Conservation (phyloP, 495 filamentous ascomycete species). For the Neurospora sp. region DNA sequence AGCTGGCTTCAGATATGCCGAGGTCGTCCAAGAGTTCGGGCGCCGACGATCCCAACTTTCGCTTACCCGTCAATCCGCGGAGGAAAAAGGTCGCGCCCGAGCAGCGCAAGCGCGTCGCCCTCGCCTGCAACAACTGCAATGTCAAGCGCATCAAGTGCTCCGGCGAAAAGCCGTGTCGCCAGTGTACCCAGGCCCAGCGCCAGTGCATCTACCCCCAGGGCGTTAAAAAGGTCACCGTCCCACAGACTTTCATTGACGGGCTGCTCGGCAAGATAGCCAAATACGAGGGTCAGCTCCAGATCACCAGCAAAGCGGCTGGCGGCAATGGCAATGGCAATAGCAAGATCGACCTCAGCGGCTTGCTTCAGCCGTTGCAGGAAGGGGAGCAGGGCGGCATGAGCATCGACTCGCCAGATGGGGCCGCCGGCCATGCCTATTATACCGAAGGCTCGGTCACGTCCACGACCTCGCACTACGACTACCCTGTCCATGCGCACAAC, state of each 20-base stretch:
- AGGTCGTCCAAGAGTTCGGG: slow-evolving; percentile 6
- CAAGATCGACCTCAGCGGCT: slow-evolving; percentile 1
- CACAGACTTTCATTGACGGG: slow-evolving; percentile 17
- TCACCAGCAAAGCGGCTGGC: slow-evolving; percentile 2
- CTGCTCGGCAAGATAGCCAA: slow-evolving; percentile 14
- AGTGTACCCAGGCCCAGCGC: slow-evolving; percentile 19
- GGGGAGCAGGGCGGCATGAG: not conserved
- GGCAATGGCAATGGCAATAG: slow-evolving; percentile 7
- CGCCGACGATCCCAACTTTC: slow-evolving; percentile 2
- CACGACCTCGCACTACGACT: slow-evolving; percentile 1
- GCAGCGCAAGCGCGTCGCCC: slow-evolving; percentile 26
- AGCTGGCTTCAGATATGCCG: slow-evolving; percentile 11
- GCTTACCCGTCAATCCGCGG: slow-evolving; percentile 30
- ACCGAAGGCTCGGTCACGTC: not conserved
- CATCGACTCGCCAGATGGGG: not conserved
- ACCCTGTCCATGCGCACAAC: not conserved
- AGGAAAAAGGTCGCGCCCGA: slow-evolving; percentile 25
- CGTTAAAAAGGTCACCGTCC: slow-evolving; percentile 20
- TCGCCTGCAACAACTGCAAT: slow-evolving; percentile 36
- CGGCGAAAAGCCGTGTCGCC: slow-evolving; percentile 26
- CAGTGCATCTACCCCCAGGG: slow-evolving; percentile 25
- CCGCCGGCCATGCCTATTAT: not conserved
- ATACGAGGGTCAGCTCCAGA: slow-evolving; percentile 12
- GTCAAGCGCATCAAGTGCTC: slow-evolving; percentile 34
- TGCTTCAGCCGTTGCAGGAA: not conserved